phyloP scores from a whole-genome alignment of 2,329 filamentous ascomycete species.

The Colletotrichum cereale region DNA sequence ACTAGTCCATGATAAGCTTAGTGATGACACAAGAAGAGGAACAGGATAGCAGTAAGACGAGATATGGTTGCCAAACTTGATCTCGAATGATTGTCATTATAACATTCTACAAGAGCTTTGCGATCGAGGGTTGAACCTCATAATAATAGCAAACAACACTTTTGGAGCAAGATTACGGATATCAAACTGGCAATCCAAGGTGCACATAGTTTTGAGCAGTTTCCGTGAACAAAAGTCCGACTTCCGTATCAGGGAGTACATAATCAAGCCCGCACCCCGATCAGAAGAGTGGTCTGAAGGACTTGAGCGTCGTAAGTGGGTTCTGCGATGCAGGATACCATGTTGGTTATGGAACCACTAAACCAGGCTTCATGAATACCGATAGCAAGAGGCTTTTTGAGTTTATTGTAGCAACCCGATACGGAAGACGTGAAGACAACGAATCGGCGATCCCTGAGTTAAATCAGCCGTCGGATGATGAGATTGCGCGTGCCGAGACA shows the following conservation, averaged over 20 bases:
- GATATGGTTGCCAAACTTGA: too few species aligned
- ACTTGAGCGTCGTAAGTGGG: conserved; percentile 3
- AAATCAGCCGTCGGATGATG: background rate
- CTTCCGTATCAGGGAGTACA: conserved; percentile 19
- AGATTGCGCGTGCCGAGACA: background rate
- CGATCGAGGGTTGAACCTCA: too few species aligned
- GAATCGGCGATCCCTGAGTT: background rate
- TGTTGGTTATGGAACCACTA: background rate
- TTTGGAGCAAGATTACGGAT: too few species aligned
- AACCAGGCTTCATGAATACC: background rate
- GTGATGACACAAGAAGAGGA: background rate
- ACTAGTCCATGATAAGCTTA: background rate
- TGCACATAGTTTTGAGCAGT: conserved; percentile 53
- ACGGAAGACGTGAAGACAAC: background rate
- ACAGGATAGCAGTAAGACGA: background rate
- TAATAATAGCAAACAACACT: too few species aligned
- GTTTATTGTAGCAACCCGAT: background rate
- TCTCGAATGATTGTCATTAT: too few species aligned
- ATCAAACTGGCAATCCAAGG: background rate
- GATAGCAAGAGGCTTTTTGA: background rate
- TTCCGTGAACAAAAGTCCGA: conserved; percentile 42
- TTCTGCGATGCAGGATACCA: background rate
- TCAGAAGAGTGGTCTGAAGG: conserved; percentile 1
- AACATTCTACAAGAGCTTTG: background rate
- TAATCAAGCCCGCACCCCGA: conserved; percentile 21